Percentiles rank a stretch among this genome's conserved stretches.
phyloP scores from a whole-genome alignment of 2,329 filamentous ascomycete genomes.

The Cadophora malorum region DNA sequence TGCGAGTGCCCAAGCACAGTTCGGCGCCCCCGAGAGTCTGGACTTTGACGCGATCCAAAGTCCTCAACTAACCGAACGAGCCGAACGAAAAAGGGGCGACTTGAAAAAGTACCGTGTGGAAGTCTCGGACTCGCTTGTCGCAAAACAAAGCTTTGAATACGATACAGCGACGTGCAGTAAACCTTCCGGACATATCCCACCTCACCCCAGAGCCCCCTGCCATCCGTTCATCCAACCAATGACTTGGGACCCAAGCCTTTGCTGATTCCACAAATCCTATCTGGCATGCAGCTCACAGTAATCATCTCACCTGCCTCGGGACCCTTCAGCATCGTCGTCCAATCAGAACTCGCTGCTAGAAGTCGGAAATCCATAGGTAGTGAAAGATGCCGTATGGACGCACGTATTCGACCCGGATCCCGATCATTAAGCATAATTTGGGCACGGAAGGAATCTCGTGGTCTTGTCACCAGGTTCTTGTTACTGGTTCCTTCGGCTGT shows the following conservation, averaged over 20 bases:
- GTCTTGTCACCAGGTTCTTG: neutral
- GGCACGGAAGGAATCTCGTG: neutral
- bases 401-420: neutral
- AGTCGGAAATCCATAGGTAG: too few species aligned
- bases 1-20: too few species aligned
- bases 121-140: constrained; percentile 1
- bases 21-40: too few species aligned
- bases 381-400: neutral
- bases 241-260: neutral
- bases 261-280: constrained; percentile 6
- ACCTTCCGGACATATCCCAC: neutral
- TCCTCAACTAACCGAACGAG: too few species aligned
- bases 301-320: neutral
- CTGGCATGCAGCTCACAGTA: neutral
- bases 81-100: neutral
- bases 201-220: neutral
- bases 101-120: neutral
- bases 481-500: neutral
- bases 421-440: constrained; percentile 6
- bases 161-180: neutral
- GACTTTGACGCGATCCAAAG: too few species aligned
- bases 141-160: neutral
- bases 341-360: neutral
- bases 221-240: constrained; percentile 11
- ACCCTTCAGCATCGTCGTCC: neutral